Conservation (phyloP, 139 green algal genomes). For the Ettlia oleoabundans region DNA sequence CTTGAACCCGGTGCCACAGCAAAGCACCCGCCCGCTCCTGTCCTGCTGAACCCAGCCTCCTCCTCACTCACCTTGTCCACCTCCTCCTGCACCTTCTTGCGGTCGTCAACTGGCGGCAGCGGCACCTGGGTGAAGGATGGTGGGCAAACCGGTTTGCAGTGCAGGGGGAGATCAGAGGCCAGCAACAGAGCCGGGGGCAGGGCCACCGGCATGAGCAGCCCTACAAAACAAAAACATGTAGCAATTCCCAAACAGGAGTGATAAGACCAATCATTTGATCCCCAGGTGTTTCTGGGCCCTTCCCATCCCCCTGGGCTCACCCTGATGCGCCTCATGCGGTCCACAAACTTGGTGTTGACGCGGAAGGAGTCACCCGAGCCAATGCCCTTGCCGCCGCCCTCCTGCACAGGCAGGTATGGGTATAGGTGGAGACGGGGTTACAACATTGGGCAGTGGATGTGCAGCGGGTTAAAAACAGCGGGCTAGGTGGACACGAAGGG, state of each 20-base stretch:
- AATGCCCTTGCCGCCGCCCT: constrained; percentile 47
- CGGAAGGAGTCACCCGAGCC: constrained; percentile 87
- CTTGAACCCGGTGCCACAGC: no score
- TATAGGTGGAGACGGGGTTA: no score
- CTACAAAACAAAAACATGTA: not conserved
- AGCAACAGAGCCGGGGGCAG: not conserved
- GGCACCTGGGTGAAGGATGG: constrained; percentile 58
- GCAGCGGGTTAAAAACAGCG: no score
- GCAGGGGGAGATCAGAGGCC: no score
- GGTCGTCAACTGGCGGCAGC: constrained; percentile 87
- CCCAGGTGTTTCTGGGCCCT: no score
- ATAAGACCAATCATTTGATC: no score
- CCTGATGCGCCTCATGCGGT: constrained; percentile 92
- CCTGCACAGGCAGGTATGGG: not conserved
- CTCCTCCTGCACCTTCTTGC: constrained; percentile 94
- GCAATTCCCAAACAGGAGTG: no score
- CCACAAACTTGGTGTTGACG: constrained; percentile 90
- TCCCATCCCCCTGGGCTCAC: constrained; percentile 49
- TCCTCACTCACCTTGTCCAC: constrained; percentile 78
- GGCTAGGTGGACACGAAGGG: no score
- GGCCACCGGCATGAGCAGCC: no score
- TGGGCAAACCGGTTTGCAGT: no score
- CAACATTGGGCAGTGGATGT: no score
- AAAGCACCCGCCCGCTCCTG: constrained; percentile 49
- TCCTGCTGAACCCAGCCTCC: constrained; percentile 55